Evolutionary conservation across 768 basidiomycete species (phyloP), one percentile per base, ranked within the genome.

Genomic region (Leccinum aurantiacum): DNA sequence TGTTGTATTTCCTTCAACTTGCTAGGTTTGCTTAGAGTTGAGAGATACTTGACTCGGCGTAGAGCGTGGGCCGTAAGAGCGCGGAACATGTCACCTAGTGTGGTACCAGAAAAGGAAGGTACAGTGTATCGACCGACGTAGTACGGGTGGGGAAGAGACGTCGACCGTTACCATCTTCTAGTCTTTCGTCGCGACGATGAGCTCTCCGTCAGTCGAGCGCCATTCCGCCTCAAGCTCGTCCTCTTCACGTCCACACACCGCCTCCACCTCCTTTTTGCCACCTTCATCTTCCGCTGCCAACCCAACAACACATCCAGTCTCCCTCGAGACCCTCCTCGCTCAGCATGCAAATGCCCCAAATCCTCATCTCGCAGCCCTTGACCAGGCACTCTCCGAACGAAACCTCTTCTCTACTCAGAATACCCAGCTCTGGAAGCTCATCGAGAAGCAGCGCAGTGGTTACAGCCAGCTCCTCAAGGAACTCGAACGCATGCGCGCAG

Each of bases 391-490:
- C 27, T 80, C 80, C 15, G 95, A 98, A 68, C 84, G 94, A 64
- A 96, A 95, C 69, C 75, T 78, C 44, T 84, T 95, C 53, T 84
- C 89, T 11, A 75, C 85, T 4, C 94, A 96, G 78, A 96, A 96
- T 71, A 77, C 87, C 15, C 93, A 95, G 76, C 84, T 96, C 22
- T 96, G 95, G 95, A 95, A 95, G 74, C 82, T 95, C 63, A 88
- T 96, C 70, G 93, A 95, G 80, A 95, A 94, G 72, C 92, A 95
- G 73, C 84, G 92, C 57, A 74, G 84, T 22, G 90, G 87, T n/a
- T 91, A 91, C 70, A 85, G 83, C 60, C 86, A 89, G 58, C 84
- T 92, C 57, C 78, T 89, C 71, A 91, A 91, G 75, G 93, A 96
- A 66, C 80, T 93, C 48, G 93, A 95, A 65, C 84, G 94, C 57